phyloP scores from a whole-genome alignment of 208 protist genomes.

The Acanthamoeba castellanii region DNA sequence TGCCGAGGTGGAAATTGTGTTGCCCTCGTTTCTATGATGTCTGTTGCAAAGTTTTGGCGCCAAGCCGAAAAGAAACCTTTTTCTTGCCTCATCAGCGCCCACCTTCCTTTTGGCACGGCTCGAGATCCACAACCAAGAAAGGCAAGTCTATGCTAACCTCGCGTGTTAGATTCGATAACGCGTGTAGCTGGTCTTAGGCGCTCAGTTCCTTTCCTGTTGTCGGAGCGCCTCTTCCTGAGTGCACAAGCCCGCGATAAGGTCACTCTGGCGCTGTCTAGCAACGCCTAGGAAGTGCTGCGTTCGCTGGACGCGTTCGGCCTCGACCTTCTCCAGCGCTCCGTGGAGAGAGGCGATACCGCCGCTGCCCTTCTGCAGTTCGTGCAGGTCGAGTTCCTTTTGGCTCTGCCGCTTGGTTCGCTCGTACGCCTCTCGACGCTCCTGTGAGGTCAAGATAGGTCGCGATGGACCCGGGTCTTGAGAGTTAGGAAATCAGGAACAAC shows the following conservation, averaged over 20 bases:
- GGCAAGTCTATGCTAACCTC: too few relatives aligned
- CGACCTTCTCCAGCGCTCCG: not conserved
- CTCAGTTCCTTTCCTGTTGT: not conserved
- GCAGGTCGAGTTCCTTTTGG: not conserved
- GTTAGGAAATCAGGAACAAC: not conserved
- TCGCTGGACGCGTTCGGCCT: not conserved
- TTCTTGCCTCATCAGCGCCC: too few relatives aligned
- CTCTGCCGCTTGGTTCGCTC: not conserved
- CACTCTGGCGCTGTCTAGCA: not conserved
- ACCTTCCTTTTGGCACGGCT: too few relatives aligned
- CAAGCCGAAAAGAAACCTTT: too few relatives aligned
- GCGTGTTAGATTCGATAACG: too few relatives aligned
- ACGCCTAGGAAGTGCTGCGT: not conserved
- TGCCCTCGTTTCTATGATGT: too few relatives aligned
- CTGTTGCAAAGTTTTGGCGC: too few relatives aligned
- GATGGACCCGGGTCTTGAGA: too few relatives aligned
- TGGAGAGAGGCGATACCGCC: not conserved
- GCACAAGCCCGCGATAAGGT: not conserved
- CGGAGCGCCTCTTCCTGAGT: not conserved
- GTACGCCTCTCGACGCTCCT: not conserved
- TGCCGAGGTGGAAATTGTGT: too few relatives aligned
- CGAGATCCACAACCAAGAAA: too few relatives aligned
- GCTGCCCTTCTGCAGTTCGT: not conserved
- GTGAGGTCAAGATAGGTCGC: not conserved
- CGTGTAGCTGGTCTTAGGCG: too few relatives aligned